phyloP scores from a whole-genome alignment of 140 eudicot genomes.

The Oenanthe javanica region DNA sequence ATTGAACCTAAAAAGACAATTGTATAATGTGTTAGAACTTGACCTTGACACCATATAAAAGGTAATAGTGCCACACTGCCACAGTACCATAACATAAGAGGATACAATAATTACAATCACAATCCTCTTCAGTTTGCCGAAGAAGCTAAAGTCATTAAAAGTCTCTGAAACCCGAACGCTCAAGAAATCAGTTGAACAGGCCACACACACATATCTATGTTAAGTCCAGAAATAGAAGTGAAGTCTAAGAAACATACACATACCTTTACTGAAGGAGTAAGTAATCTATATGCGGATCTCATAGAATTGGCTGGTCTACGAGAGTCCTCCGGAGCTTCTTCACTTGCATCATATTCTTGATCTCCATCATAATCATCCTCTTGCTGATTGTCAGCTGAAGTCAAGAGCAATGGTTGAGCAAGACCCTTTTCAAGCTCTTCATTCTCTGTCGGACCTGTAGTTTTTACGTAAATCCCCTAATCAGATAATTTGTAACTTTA shows the following conservation, averaged over 20 bases:
- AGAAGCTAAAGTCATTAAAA: not conserved
- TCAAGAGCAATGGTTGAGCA: conserved; percentile 62
- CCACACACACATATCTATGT: not conserved
- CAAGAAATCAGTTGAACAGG: no score
- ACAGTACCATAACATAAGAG: not conserved
- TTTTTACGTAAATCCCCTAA: conserved; percentile 9
- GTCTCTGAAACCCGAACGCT: not conserved
- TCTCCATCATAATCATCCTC: conserved; percentile 45
- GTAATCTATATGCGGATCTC: conserved; percentile 72
- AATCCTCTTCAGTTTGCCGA: not conserved
- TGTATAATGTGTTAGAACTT: not conserved
- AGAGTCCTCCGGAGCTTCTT: conserved; percentile 71
- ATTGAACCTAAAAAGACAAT: conserved; percentile 54
- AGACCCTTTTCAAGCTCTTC: conserved; percentile 80
- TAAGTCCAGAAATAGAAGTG: not conserved
- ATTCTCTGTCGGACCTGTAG: conserved; percentile 32
- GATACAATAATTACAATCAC: not conserved
- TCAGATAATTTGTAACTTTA: not conserved
- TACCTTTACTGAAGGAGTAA: conserved; percentile 93
- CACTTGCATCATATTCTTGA: conserved; percentile 60
- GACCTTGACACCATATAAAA: not conserved
- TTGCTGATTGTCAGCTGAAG: conserved; percentile 38
- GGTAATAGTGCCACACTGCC: no score
- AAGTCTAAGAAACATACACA: not conserved
- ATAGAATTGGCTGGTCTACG: conserved; percentile 69